These are phyloP conservation scores for Hyphopichia burtonii DNA, from an alignment of 1,139 yeast species.

Conservation along the genomic window DNA sequence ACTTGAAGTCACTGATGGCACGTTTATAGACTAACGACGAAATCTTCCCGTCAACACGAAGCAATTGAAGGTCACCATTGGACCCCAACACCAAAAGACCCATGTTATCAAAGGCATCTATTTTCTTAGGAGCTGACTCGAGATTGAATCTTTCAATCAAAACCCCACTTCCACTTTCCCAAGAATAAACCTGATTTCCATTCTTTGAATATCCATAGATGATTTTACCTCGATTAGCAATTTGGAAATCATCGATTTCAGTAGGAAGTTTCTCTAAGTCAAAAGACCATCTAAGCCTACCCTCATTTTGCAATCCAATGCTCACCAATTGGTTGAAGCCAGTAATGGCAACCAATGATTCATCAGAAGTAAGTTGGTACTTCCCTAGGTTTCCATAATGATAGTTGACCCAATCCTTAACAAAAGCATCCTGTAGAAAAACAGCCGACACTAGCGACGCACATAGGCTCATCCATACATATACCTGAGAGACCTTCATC, in stretches of 20 bases:
- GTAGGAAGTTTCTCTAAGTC: conserved; percentile 14
- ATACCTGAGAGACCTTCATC: conserved; percentile 1
- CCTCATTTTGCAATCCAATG: conserved; percentile 12
- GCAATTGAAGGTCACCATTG: conserved; percentile 2
- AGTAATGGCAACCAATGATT: conserved; percentile 27
- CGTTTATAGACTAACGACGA: conserved; percentile 6
- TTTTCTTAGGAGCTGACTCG: conserved; percentile 11
- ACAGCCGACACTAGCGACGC: conserved; percentile 17
- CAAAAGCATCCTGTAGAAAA: conserved; percentile 38
- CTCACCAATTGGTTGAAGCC: conserved; percentile 23
- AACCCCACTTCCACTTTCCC: conserved; percentile 18
- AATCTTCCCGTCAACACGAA: conserved; percentile 10
- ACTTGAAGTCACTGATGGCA: conserved; percentile 3
- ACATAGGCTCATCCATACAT: conserved; percentile 1
- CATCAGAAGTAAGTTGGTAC: conserved; percentile 15
- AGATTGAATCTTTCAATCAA: conserved; percentile 13
- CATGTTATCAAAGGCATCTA: conserved; percentile 14
- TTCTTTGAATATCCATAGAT: conserved; percentile 15
- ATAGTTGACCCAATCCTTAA: conserved; percentile 31
- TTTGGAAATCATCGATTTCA: conserved; percentile 7
- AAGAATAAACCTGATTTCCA: conserved; percentile 13
- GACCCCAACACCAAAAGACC: conserved; percentile 19
- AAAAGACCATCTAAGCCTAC: conserved; percentile 15
- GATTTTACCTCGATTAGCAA: conserved; percentile 10
- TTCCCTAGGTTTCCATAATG: conserved; percentile 14